These are phyloP conservation scores for Trichoderma cornu-damae DNA, from an alignment of 2,329 filamentous ascomycete species.

Conservation along the genomic window DNA sequence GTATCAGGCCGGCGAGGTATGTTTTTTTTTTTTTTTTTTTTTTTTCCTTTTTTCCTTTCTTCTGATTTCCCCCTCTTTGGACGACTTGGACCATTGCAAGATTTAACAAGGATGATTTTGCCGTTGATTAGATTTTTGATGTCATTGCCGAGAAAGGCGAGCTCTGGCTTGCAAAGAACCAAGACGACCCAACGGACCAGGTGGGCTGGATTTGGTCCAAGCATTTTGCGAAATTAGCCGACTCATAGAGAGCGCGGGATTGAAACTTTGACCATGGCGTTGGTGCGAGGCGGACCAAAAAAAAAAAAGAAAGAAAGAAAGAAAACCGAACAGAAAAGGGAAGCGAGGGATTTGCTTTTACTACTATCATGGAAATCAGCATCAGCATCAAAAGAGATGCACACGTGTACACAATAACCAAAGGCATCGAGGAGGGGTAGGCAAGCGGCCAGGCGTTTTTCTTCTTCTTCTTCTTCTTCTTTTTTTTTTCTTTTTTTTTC, in stretches of 20 bases:
- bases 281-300: conserved; percentile 21
- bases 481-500: neutral
- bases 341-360: conserved; percentile 14
- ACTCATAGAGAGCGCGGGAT: conserved; percentile 34
- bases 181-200: conserved; percentile 73
- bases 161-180: conserved; percentile 94
- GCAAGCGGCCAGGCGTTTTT: conserved; percentile 16
- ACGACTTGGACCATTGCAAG: neutral
- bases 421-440: conserved; percentile 15
- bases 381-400: conserved; percentile 15
- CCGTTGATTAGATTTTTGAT: conserved; percentile 63
- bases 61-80: no score
- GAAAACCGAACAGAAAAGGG: conserved; percentile 11
- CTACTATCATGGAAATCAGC: conserved; percentile 9
- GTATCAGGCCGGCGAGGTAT: conserved; percentile 85
- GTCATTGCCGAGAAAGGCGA: conserved; percentile 96
- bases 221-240: conserved; percentile 73
- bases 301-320: conserved; percentile 17
- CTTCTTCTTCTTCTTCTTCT: conserved; percentile 10
- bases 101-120: neutral
- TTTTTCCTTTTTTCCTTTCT: neutral
- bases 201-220: conserved; percentile 99
- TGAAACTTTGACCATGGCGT: conserved; percentile 19
- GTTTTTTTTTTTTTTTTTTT: conserved; percentile 25
- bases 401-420: conserved; percentile 16